Evolutionary conservation across 768 basidiomycete species (phyloP), one percentile per base, ranked within the genome.

Genomic region (Kondoa subrosea): DNA sequence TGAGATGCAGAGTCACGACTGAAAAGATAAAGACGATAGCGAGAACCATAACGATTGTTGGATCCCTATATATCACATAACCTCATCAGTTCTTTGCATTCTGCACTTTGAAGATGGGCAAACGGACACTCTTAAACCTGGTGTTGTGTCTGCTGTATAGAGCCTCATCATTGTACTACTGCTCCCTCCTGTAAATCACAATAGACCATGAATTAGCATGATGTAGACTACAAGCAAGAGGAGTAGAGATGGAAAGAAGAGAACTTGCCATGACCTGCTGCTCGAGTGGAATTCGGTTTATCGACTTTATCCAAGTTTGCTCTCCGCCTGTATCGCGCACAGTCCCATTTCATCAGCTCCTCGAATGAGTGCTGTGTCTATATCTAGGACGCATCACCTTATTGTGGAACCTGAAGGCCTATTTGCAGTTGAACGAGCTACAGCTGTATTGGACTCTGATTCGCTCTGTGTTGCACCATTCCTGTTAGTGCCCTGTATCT

Each of bases 141-240:
- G 90, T 68, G 92, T 92, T 76, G 96, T 95, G 76, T 96, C 93
- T 67, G 77, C 77, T 50, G 95, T 97, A 84, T 97, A 97, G 2
- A 99, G 82, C 80, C 89, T 91, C 75, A 99, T 84, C 95, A 99
- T 97, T 67, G 95, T 99, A 80, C 90, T 93, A 68, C 87, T 89
- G 40, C 89, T 91, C 66, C 95, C 95, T 66, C 95, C 95, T 68
- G 91, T 91, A 60, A 60, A n/a, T n/a, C n/a, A n/a, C n/a, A 25
- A 25, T 91, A 30, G 8, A 15, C 25, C 58, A 26, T 25, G 4
- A 4, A 27, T 31, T 15, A 26, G n/a, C 58, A n/a, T n/a, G n/a
- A n/a, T n/a, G n/a, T n/a, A 4, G 30, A 60, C 14, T 31, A 25
- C 58, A 15, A 25, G 30, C 30, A 26, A 25, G 58, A 60, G 25